Percentiles rank a stretch among this genome's conserved stretches.
Conservation (phyloP, 768 basidiomycete species). For the Boletus sp. region DNA sequence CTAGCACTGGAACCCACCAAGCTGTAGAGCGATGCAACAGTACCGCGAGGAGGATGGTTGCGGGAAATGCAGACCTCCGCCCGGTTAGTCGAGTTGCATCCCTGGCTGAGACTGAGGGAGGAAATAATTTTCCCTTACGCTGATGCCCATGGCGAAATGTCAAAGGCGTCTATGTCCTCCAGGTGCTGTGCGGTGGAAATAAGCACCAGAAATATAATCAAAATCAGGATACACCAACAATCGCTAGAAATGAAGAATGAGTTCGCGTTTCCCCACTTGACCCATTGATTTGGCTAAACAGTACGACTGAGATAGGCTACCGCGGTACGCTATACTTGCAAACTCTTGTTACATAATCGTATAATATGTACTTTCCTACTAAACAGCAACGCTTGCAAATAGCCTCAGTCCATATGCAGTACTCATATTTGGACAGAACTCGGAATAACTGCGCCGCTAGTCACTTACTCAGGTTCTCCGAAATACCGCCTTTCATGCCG, state of each 20-base stretch:
- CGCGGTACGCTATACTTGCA: not conserved
- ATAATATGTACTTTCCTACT: not conserved
- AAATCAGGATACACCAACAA: not conserved
- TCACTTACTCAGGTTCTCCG: slow-evolving; percentile 9
- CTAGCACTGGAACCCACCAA: slow-evolving; percentile 18
- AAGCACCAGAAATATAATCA: not conserved
- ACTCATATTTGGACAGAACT: slow-evolving; percentile 4
- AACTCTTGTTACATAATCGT: slow-evolving; percentile 15
- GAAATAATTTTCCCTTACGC: not conserved
- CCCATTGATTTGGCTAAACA: not conserved
- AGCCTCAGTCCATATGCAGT: not conserved
- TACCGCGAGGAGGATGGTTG: not conserved
- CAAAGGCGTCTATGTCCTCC: not conserved
- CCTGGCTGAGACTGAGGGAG: not conserved
- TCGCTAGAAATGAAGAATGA: not conserved
- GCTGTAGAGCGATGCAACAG: slow-evolving; percentile 16
- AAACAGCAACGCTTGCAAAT: not conserved
- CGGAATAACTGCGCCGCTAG: slow-evolving; percentile 11
- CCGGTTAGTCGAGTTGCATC: not conserved
- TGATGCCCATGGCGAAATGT: not conserved
- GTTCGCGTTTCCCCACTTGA: not conserved
- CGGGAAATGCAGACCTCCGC: not conserved
- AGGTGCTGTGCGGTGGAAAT: not conserved
- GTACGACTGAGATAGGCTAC: not conserved
- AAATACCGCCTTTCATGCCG: slow-evolving; percentile 15